Conservation (phyloP, 2,329 filamentous ascomycete species). For the Aspergillus fijiensis region DNA sequence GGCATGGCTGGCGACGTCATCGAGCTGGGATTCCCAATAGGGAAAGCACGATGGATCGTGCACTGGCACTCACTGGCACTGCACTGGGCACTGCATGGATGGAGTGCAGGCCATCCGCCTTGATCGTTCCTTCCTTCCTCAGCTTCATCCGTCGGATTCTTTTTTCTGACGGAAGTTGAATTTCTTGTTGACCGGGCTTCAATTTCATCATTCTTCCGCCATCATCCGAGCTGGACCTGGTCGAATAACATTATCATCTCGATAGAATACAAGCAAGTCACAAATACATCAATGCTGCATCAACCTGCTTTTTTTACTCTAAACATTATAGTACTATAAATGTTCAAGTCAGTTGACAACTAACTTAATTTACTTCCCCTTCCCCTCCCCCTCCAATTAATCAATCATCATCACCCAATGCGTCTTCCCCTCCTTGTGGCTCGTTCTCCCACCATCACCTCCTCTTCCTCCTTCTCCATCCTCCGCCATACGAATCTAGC, state of each 20-base stretch:
- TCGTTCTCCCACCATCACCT: constrained; percentile 13
- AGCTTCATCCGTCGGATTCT: not conserved
- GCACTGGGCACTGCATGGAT: not conserved
- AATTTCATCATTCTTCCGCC: not conserved
- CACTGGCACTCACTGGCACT: too few species aligned
- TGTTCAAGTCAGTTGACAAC: not conserved
- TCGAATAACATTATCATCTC: too few species aligned
- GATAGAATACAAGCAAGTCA: not conserved
- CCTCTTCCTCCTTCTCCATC: constrained; percentile 20
- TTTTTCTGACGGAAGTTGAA: not conserved
- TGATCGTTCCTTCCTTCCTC: too few species aligned
- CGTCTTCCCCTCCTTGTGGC: not conserved
- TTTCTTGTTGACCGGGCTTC: not conserved
- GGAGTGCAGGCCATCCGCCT: too few species aligned
- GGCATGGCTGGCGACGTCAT: constrained; percentile 13
- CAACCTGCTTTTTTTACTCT: too few species aligned
- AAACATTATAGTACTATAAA: too few species aligned
- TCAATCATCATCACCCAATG: not conserved
- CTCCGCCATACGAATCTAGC: constrained; percentile 18
- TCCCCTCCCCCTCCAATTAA: not conserved
- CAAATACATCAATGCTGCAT: not conserved
- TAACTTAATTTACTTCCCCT: not conserved
- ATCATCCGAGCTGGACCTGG: not conserved
- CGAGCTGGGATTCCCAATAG: not conserved
- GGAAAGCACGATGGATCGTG: not conserved